A percentile compares a stretch with the other conserved stretches of the same genome.
Evolutionary conservation across 2,329 filamentous ascomycete genomes (phyloP).

Genomic region (Macrophomina phaseolina): DNA sequence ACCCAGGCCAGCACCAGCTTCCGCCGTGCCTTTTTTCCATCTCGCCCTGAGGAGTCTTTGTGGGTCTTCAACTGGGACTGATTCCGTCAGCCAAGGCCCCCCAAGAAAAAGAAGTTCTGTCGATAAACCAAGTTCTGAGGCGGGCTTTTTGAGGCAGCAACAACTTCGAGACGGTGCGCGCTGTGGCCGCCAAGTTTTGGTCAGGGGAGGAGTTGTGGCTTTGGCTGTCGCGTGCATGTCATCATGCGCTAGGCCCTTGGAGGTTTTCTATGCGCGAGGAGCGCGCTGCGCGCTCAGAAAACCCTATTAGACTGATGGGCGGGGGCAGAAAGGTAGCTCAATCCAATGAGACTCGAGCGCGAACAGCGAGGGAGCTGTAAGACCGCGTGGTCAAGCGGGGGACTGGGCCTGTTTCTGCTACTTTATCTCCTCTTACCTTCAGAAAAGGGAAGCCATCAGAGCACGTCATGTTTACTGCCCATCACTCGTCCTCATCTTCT

Average conservation of each 20-base stretch:
- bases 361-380: not conserved
- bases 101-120: not conserved
- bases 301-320: too few relatives aligned
- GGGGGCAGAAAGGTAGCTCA: not conserved
- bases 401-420: not conserved
- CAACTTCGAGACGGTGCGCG: not conserved
- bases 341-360: not conserved
- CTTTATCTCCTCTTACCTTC: not conserved
- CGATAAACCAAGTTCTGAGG: not conserved
- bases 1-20: not conserved
- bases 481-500: conserved; percentile 3
- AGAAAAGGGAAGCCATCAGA: not conserved
- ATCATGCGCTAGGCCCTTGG: not conserved
- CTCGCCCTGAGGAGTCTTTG: not conserved
- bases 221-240: not conserved
- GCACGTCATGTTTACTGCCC: conserved; percentile 11
- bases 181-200: not conserved
- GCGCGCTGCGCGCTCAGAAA: conserved; percentile 5
- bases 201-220: not conserved
- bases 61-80: not conserved
- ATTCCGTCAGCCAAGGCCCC: not conserved
- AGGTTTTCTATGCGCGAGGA: not conserved
- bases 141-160: not conserved
- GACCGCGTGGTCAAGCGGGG: not conserved
- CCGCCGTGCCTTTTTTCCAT: not conserved